Evolutionary conservation across 2,329 filamentous ascomycete genomes (phyloP).

Genomic region (Verticillium longisporum): DNA sequence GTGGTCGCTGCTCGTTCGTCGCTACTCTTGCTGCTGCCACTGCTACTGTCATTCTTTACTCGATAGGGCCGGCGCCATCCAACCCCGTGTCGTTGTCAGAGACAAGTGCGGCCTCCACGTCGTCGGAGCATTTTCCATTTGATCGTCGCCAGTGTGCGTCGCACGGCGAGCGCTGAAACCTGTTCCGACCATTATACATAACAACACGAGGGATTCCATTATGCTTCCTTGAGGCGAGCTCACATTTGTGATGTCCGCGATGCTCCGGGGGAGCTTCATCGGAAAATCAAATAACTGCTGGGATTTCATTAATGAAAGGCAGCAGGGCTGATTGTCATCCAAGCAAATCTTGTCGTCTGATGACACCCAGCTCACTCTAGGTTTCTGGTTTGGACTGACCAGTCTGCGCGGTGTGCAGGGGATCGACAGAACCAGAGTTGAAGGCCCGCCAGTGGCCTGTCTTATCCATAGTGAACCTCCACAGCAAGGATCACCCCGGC

Average conservation of each 20-base stretch:
- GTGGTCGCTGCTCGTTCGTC: not conserved
- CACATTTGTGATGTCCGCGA: not conserved
- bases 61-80: constrained; percentile 13
- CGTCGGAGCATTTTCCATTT: constrained; percentile 3
- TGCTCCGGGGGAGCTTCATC: not conserved
- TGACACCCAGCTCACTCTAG: not conserved
- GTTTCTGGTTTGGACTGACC: not conserved
- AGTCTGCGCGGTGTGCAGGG: not conserved
- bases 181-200: not conserved
- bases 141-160: constrained; percentile 12
- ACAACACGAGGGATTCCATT: not conserved
- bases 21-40: not conserved
- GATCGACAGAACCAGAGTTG: constrained; percentile 1
- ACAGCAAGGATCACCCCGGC: not conserved
- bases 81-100: constrained; percentile 18
- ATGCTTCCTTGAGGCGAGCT: not conserved
- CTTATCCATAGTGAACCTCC: not conserved
- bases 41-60: not conserved
- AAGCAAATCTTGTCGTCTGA: not conserved
- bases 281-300: not conserved
- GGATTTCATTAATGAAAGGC: not conserved
- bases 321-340: not conserved
- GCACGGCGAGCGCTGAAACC: not conserved
- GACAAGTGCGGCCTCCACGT: not conserved
- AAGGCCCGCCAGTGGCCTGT: not conserved